Evolutionary conservation across 2,329 filamentous ascomycete species (phyloP), one percentile per base, ranked within the genome.

Genomic region (Ophiognomonia clavigignenti-juglandacearum): DNA sequence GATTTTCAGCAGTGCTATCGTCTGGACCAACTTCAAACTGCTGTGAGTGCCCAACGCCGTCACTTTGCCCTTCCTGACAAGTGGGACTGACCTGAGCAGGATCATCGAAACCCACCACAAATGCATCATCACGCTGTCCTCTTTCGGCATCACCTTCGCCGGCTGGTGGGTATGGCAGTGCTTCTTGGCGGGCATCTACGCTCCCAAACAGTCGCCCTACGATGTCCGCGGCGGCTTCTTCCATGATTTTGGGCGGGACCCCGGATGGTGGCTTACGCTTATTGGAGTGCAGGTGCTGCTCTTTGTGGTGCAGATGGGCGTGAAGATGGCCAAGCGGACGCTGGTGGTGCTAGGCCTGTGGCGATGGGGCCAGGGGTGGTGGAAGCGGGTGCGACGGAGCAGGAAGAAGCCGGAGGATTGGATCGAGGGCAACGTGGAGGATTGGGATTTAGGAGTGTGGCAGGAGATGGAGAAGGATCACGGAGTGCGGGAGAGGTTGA

Each of bases 71-170:
- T 16, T 34, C 10, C 8, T 16, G 27, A 16, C n/a, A 8, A 2
- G 5, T 5, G 2, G 22, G 20, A 43, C 64, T 64, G 56, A 63
- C 47, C 9, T 19, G 9, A 47, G 16, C 55, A 80, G 80, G 54
- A 78, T 86, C 51, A 73, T 95, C 44, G 88, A 93, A 66, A 85
- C 86, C 9, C 85, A 91, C 65, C 83, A 85, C 70, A 89, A 88
- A 59, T 81, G 83, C 1, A 57, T 76, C 46, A 74, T 88, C 23
- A 80, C 86, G 26, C 72, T 77, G 54, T 64, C 70, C 32, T 71
- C 72, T 29, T 80, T 85, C 61, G 62, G 78, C 54, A 59, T 83
- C 55, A 85, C 82, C 4, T 68, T 78, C 4, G 62, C 65, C 3
- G 88, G 86, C 23, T 95, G 88, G 78, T 80, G 73, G 63, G 64